phyloP scores from a whole-genome alignment of 1,284 basidiomycete species.

The Takashimella tepidaria region DNA sequence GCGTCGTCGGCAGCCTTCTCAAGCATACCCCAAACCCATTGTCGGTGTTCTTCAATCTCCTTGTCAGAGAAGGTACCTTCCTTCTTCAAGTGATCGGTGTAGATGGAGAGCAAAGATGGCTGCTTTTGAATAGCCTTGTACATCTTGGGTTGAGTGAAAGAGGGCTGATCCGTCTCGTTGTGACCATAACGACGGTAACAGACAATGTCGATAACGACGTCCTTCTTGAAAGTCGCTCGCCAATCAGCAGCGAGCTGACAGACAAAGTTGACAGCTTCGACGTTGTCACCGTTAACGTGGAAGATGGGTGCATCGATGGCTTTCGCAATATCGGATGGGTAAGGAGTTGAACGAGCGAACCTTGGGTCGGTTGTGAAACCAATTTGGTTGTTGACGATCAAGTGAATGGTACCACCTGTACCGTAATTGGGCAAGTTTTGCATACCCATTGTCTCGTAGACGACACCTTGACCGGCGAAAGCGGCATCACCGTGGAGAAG shows the following conservation, averaged over 20 bases:
- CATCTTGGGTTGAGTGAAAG: constrained; percentile 98
- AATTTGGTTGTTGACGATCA: constrained; percentile 99
- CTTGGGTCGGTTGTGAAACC: constrained; percentile 99
- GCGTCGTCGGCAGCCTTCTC: constrained; percentile 85
- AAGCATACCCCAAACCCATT: constrained; percentile 98
- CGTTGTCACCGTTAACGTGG: constrained; percentile 99
- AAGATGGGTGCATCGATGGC: constrained; percentile 98
- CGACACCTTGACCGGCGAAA: constrained; percentile 96
- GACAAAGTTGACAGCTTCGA: constrained; percentile 96
- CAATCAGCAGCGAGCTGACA: constrained; percentile 98
- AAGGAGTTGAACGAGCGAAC: constrained; percentile 95
- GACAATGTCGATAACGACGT: constrained; percentile 97
- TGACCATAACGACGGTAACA: constrained; percentile 99
- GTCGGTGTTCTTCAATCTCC: constrained; percentile 97
- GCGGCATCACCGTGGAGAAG: constrained; percentile 97
- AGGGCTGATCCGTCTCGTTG: constrained; percentile 99
- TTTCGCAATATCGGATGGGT: constrained; percentile 99
- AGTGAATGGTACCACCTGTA: constrained; percentile 95
- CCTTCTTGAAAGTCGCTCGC: constrained; percentile 97
- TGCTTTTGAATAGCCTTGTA: constrained; percentile 96
- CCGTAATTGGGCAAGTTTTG: constrained; percentile 92
- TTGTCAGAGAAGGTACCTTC: constrained; percentile 92
- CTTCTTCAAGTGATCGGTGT: constrained; percentile 83
- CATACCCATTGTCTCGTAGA: constrained; percentile 99
- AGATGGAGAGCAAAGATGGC: constrained; percentile 84